A percentile compares a stretch with the other conserved stretches of the same genome.
These are phyloP conservation scores for Colletotrichum sp. DNA, from an alignment of 2,329 filamentous ascomycete genomes.

Conservation along the genomic window DNA sequence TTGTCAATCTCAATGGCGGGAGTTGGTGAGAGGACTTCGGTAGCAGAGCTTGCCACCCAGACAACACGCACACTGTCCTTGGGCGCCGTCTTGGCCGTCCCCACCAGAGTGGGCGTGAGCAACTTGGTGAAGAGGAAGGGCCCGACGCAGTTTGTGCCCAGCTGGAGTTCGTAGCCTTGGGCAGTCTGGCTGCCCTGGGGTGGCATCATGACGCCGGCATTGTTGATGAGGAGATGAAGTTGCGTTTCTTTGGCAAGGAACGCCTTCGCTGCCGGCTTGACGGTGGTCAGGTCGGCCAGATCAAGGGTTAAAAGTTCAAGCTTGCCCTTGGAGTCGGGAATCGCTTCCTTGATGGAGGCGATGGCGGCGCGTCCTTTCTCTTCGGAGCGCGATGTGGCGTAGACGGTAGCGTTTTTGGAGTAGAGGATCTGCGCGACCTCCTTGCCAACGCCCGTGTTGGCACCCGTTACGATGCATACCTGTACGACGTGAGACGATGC, in stretches of 20 bases:
- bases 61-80: slow-evolving; percentile 34
- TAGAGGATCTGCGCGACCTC: slow-evolving; percentile 61
- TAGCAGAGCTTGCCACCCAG: slow-evolving; percentile 36
- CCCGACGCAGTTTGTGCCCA: slow-evolving; percentile 43
- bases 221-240: slow-evolving; percentile 49
- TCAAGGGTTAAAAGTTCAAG: slow-evolving; percentile 53
- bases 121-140: slow-evolving; percentile 43
- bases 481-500: slow-evolving; percentile 15
- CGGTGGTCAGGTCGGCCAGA: slow-evolving; percentile 40
- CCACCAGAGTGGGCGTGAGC: slow-evolving; percentile 37
- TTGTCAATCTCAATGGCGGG: slow-evolving; percentile 31
- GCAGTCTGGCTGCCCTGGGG: slow-evolving; percentile 44
- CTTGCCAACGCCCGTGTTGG: slow-evolving; percentile 51
- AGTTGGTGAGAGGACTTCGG: slow-evolving; percentile 26
- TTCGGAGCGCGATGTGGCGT: slow-evolving; percentile 54
- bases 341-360: slow-evolving; percentile 39
- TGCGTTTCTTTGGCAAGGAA: slow-evolving; percentile 34
- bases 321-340: slow-evolving; percentile 40
- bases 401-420: slow-evolving; percentile 57
- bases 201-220: slow-evolving; percentile 48
- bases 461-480: slow-evolving; percentile 57
- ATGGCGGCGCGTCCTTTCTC: slow-evolving; percentile 53
- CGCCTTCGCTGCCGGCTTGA: slow-evolving; percentile 33
- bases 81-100: slow-evolving; percentile 34
- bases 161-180: slow-evolving; percentile 48